Conservation (phyloP, 2,329 filamentous ascomycete species). For the Chaetomium sp. region DNA sequence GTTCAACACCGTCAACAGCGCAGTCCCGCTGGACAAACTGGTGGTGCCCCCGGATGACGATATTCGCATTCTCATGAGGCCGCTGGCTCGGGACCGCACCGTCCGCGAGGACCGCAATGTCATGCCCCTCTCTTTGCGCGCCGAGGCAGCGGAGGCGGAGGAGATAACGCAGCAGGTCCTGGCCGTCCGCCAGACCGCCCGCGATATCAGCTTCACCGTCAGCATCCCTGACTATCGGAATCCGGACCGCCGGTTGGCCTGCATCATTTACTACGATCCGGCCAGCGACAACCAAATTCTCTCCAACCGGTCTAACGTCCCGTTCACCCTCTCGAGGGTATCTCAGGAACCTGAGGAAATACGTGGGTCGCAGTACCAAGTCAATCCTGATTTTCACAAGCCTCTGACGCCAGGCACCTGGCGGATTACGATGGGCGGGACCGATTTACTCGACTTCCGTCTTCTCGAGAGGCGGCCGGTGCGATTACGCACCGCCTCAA, state of each 20-base stretch:
- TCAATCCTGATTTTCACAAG: constrained; percentile 49
- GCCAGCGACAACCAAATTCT: constrained; percentile 61
- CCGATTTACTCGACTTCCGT: constrained; percentile 59
- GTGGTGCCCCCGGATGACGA: constrained; percentile 49
- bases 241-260: constrained; percentile 53
- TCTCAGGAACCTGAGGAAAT: constrained; percentile 46
- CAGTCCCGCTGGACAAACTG: constrained; percentile 57
- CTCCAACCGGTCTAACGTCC: constrained; percentile 57
- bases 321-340: constrained; percentile 52
- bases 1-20: constrained; percentile 44
- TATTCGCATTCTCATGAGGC: constrained; percentile 60
- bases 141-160: constrained; percentile 52
- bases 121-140: constrained; percentile 58
- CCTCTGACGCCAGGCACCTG: constrained; percentile 58
- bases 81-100: constrained; percentile 55
- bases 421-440: constrained; percentile 54
- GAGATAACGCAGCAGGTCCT: constrained; percentile 59
- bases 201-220: constrained; percentile 63
- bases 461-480: constrained; percentile 58
- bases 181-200: constrained; percentile 61
- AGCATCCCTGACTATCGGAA: constrained; percentile 53
- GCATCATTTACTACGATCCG: constrained; percentile 62
- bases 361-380: constrained; percentile 39
- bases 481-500: constrained; percentile 40
- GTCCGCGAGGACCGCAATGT: constrained; percentile 56